Evolutionary conservation across 2,329 filamentous ascomycete species (phyloP).

Genomic region (Gremmenia infestans): DNA sequence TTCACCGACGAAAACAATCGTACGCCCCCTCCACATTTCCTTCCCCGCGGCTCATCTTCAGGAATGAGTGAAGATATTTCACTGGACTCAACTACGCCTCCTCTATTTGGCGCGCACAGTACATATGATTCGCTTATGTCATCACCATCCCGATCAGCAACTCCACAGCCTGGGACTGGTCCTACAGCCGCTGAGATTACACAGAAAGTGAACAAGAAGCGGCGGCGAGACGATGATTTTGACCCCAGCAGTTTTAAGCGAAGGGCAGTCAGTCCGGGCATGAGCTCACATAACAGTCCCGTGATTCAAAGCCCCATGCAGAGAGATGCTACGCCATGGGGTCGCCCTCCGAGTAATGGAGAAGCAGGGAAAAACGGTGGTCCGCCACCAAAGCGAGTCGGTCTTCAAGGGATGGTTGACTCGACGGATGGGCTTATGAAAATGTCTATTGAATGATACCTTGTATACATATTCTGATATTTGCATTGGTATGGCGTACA

Average conservation of each 20-base stretch:
- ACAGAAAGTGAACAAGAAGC: conserved; percentile 72
- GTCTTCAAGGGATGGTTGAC: conserved; percentile 89
- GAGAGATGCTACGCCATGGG: conserved; percentile 65
- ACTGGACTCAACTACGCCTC: conserved; percentile 27
- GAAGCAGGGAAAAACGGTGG: conserved; percentile 45
- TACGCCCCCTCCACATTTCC: conserved; percentile 45
- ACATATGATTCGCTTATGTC: conserved; percentile 22
- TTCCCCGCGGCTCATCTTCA: conserved; percentile 54
- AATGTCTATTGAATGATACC: conserved; percentile 79
- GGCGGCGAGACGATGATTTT: conserved; percentile 86
- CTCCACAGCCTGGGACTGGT: conserved; percentile 32
- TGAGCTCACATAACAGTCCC: conserved; percentile 87
- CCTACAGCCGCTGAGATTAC: conserved; percentile 71
- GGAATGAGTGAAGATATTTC: conserved; percentile 64
- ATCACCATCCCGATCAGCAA: conserved; percentile 29
- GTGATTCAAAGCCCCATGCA: conserved; percentile 80
- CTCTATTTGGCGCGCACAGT: conserved; percentile 18
- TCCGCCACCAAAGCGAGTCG: conserved; percentile 54
- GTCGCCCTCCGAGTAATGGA: conserved; percentile 56
- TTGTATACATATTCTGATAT: background rate
- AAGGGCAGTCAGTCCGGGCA: conserved; percentile 82
- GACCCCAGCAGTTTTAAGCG: conserved; percentile 86
- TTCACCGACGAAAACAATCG: conserved; percentile 64
- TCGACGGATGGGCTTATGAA: conserved; percentile 95
- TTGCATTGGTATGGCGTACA: background rate